Base-by-base conservation (phyloP, 768 basidiomycete genomes). In the Candolleomyces eurysporus region DNA sequence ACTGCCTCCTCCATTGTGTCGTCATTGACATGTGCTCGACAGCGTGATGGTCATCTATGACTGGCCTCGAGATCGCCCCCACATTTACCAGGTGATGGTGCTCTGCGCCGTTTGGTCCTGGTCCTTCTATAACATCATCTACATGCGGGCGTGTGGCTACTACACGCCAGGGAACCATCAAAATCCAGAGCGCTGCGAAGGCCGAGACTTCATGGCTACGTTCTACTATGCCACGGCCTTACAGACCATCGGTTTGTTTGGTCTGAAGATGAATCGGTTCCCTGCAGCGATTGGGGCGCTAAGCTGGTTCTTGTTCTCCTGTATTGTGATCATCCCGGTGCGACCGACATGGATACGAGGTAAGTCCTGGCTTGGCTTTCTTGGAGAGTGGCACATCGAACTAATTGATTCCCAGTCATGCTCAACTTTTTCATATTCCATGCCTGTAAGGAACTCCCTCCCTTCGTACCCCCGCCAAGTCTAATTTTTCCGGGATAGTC, bases 371-470 rank as follows among this genome's bases (percentile, higher is more conserved):
- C 36, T 36, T 36, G 36, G 36, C 36, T 32, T 46, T 58, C 19
- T 45, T 50, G 26, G 54, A 19, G 45, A 61, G 21, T 52, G 16
- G 30, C 26, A 51, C 45, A 42, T 19, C 32, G 55, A 53, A 45
- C 31, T 56, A 22, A 57, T 26, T 26, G 11, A 58, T 59, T 39
- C 19, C 21, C 8, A 87, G 86, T 82, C 68, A 77, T 87, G 72
- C 80, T 90, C 67, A 86, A 88, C 75, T 90, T 91, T 67, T 72
- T 88, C 57, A 68, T 91, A n/a, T 96, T 90, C 71, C 90, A 94
- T 63, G 79, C 76, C 4, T 94, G 79, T 76, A 68, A 71, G 81
- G 70, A 14, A 46, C n/a, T 31, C 43, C 48, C 40, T 21, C 43
- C 45, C 30, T n/a, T 49, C 5, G 26, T 52, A 53, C 31, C 61